Percentiles rank a stretch among this genome's conserved stretches.
Conservation (phyloP, 176 grass and related monocot genomes). For the Typha latifolia region DNA sequence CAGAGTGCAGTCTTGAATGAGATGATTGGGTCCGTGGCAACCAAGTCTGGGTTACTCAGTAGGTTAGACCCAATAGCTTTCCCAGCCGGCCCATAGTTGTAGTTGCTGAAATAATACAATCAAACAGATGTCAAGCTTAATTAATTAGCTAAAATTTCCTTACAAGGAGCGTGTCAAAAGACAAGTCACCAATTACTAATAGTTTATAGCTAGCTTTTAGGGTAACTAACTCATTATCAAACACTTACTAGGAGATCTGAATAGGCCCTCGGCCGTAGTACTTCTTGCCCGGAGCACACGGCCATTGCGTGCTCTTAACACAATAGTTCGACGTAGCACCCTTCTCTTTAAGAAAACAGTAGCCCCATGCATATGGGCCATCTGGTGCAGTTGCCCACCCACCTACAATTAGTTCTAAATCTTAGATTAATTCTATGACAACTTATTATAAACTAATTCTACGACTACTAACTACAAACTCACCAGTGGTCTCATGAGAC, state of each 20-base stretch:
- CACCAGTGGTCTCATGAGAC: constrained; percentile 52
- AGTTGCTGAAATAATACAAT: constrained; percentile 25
- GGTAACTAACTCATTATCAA: not conserved
- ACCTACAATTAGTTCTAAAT: constrained; percentile 9
- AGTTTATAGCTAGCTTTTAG: no score
- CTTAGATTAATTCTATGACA: no score
- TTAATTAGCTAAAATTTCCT: no score
- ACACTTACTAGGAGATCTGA: constrained; percentile 33
- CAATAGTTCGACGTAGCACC: constrained; percentile 31
- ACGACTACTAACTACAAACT: not conserved
- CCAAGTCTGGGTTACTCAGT: no score
- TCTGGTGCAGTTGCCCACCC: constrained; percentile 27
- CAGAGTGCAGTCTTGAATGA: no score
- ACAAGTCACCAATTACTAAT: no score
- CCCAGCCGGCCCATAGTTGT: constrained; percentile 44
- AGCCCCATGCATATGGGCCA: constrained; percentile 34
- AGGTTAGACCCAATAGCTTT: constrained; percentile 18
- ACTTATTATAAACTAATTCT: no score
- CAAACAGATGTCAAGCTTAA: no score
- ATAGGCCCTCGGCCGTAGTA: constrained; percentile 52
- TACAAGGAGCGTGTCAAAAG: no score
- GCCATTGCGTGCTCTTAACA: constrained; percentile 18
- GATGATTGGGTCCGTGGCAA: no score
- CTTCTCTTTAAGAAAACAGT: constrained; percentile 30
- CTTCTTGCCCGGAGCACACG: constrained; percentile 29